Evolutionary conservation across 2,329 filamentous ascomycete species (phyloP).

Genomic region (Blastomyces silverae): DNA sequence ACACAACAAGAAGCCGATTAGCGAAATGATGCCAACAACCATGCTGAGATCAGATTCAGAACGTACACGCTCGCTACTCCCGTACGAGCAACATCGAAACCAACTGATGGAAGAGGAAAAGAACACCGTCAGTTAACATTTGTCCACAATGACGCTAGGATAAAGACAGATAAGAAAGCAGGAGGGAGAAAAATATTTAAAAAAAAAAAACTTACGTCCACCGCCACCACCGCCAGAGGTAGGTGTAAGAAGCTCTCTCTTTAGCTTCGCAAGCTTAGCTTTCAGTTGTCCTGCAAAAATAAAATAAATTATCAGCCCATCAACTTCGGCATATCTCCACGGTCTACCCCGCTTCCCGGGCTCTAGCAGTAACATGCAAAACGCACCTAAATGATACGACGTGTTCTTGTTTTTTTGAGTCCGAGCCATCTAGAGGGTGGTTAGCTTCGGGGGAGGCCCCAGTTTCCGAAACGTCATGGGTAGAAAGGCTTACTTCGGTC

Average conservation of each 20-base stretch:
- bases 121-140: conserved; percentile 12
- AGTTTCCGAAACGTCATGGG: conserved; percentile 14
- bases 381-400: conserved; percentile 73
- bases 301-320: conserved; percentile 19
- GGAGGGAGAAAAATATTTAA: too few relatives aligned
- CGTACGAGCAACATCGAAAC: conserved; percentile 96
- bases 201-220: conserved; percentile 45
- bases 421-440: conserved; percentile 66
- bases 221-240: conserved; percentile 70
- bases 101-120: conserved; percentile 44
- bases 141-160: background rate
- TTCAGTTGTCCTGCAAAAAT: conserved; percentile 65
- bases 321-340: background rate
- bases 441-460: conserved; percentile 20
- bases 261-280: conserved; percentile 95
- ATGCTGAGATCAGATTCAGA: background rate
- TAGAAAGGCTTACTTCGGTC: conserved; percentile 63
- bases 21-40: background rate
- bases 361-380: background rate
- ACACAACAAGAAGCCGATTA: background rate
- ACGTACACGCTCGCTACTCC: conserved; percentile 83
- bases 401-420: conserved; percentile 98
- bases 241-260: conserved; percentile 88
- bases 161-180: background rate
- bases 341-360: background rate